Conservation (phyloP, 2,329 filamentous ascomycete species). For the Rugonectria rugulosa region DNA sequence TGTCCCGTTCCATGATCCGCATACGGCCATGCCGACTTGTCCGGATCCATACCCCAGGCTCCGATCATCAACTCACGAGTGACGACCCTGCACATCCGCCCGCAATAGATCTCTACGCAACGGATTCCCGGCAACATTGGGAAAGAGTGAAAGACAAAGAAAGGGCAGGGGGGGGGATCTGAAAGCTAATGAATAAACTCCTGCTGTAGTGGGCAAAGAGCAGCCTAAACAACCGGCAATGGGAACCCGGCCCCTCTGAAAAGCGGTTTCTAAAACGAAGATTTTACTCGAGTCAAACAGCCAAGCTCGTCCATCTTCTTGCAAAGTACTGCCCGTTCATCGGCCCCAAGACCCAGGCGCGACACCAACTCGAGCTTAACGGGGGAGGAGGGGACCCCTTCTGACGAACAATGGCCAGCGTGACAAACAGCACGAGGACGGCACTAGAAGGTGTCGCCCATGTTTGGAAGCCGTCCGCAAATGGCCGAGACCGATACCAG, state of each 20-base stretch:
- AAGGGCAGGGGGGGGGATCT: no score
- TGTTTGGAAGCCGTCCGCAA: constrained; percentile 17
- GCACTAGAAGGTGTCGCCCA: constrained; percentile 8
- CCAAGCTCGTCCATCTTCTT: not conserved
- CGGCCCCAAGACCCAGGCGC: constrained; percentile 13
- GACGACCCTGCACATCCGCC: not conserved
- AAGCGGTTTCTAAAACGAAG: not conserved
- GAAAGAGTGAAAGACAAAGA: not conserved
- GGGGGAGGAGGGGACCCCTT: constrained; percentile 3
- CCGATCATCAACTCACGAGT: constrained; percentile 2
- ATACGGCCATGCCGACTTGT: constrained; percentile 12
- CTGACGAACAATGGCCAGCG: constrained; percentile 9
- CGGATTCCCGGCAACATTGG: not conserved
- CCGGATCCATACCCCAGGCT: constrained; percentile 3
- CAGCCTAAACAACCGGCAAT: constrained; percentile 11
- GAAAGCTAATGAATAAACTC: not conserved
- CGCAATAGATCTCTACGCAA: constrained; percentile 1
- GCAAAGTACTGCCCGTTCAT: constrained; percentile 13
- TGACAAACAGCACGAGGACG: constrained; percentile 16
- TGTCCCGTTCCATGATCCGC: not conserved
- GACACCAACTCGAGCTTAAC: constrained; percentile 17
- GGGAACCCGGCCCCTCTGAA: constrained; percentile 5
- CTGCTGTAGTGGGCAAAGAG: constrained; percentile 3
- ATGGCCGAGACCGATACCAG: constrained; percentile 20
- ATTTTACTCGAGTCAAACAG: not conserved